Base-by-base conservation (phyloP, 139 green algal species). In the Diplosphaera chodatii region DNA sequence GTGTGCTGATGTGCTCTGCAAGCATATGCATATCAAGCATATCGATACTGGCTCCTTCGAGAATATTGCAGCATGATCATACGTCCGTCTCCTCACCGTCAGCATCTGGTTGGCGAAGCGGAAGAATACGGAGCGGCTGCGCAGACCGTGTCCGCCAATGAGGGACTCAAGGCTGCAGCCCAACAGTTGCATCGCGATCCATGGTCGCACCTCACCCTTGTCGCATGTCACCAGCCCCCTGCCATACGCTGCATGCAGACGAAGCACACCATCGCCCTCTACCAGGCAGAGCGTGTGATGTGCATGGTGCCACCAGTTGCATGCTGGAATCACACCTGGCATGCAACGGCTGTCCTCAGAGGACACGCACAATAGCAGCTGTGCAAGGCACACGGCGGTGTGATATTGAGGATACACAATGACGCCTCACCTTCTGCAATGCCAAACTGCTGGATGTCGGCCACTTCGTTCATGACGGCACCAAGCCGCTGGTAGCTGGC, bases 361-460 rank as follows among this genome's bases (percentile, higher is more conserved):
- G n/a, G n/a, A n/a, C n/a, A n/a, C n/a, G 10, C 37, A 48, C 37
- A 48, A 20, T 48, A 10, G 10, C 37, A 48, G 10, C 37, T 48
- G 37, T 48, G n/a, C n/a, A n/a, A n/a, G n/a, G n/a, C n/a, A n/a
- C n/a, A n/a, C n/a, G n/a, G n/a, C n/a, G n/a, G n/a, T n/a, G n/a
- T n/a, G n/a, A n/a, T n/a, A n/a, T n/a, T n/a, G n/a, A n/a, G n/a
- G n/a, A n/a, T n/a, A n/a, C n/a, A n/a, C n/a, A n/a, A n/a, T n/a
- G n/a, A n/a, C n/a, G n/a, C n/a, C n/a, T n/a, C n/a, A 59, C 48
- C 48, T 59, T 59, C 48, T 5, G 48, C 48, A 18, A 59, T 59
- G 48, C 48, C 48, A 59, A 59, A 59, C 48, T 59, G 48, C 48
- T 59, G 48, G 48, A 59, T 59, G 48, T 59, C 18, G 48, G 48